Evolutionary conservation across 495 filamentous ascomycete genomes (phyloP).

Genomic region (Penicillium herquei): DNA sequence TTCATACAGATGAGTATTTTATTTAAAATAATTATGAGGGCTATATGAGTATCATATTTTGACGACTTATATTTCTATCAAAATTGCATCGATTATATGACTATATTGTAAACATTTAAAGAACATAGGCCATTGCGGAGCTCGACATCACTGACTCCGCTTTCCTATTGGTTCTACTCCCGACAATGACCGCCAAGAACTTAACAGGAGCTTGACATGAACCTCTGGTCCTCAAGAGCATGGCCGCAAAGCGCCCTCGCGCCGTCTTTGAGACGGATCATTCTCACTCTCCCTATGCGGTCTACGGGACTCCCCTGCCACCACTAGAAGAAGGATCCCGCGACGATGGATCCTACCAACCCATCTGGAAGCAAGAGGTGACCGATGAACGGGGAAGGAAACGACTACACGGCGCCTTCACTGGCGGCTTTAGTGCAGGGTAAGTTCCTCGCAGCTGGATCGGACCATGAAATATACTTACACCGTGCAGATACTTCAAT

Average conservation of each 20-base stretch:
- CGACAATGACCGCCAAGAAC: neutral
- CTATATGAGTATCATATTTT: no score
- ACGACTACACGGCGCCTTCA: slow-evolving; percentile 93
- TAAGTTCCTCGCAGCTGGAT: slow-evolving; percentile 39
- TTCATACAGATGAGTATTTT: no score
- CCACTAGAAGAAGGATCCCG: slow-evolving; percentile 72
- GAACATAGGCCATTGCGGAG: no score
- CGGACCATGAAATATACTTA: slow-evolving; percentile 6
- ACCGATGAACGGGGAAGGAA: slow-evolving; percentile 90
- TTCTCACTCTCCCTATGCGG: slow-evolving; percentile 69
- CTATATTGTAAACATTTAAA: no score
- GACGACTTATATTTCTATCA: no score
- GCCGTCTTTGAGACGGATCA: slow-evolving; percentile 76
- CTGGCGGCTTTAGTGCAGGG: slow-evolving; percentile 95
- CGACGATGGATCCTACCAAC: slow-evolving; percentile 92
- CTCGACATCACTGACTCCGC: neutral
- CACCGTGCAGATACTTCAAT: slow-evolving; percentile 77
- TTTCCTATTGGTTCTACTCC: slow-evolving; percentile 4
- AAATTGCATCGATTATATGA: no score
- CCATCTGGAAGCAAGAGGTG: slow-evolving; percentile 96
- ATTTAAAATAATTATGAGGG: no score
- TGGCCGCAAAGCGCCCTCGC: slow-evolving; percentile 80
- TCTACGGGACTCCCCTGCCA: slow-evolving; percentile 85
- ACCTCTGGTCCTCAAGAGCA: slow-evolving; percentile 28
- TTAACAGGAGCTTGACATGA: slow-evolving; percentile 8